Evolutionary conservation across 2,329 filamentous ascomycete species (phyloP), one percentile per base, ranked within the genome.

Genomic region (Bipolaris sorokiniana): DNA sequence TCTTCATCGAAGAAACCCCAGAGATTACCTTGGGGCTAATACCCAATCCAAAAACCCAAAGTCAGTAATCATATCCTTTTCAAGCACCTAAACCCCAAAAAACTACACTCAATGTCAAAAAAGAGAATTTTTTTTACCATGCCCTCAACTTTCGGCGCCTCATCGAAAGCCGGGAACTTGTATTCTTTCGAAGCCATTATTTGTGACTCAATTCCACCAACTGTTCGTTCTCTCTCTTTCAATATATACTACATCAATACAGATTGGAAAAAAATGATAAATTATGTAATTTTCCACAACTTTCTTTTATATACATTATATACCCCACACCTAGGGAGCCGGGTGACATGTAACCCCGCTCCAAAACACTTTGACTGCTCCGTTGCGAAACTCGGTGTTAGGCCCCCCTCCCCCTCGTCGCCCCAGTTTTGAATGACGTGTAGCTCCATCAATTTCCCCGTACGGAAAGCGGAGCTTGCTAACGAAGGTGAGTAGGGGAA

Each of bases 1-100:
- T 73, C 61, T 20, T 70, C 70, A 51, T 76, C 71, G 33, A 72
- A 76, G 44, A 74, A 68, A 0, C 72, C 72, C 72, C 73, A 76
- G 33, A 70, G 58, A 47, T 62, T 74, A 7, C 72, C 72, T 23
- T 75, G 72, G 1, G 73, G 73, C 42, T 46, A 16, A 10, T 7
- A 3, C n/a, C n/a, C n/a, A n/a, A n/a, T 10, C 10, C 1, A 10
- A 31, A 3, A 5, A 31, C 13, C 10, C 10, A 11, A 13, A 1
- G 7, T 31, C 5, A 31, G 28, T 13, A 1, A 3, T 13, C 10
- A 13, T 13, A 5, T 31, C 10, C 10, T 11, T 13, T 31, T 11
- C 28, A 31, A 31, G 10, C 13, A 31, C 7, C 23, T 1, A 3
- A 31, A 5, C 10, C 28, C 1, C 28, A 4, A 31, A 13, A 28